A percentile compares a stretch with the other conserved stretches of the same genome.
phyloP scores from a whole-genome alignment of 2,329 filamentous ascomycete genomes.

The Penicillium janthinellum region DNA sequence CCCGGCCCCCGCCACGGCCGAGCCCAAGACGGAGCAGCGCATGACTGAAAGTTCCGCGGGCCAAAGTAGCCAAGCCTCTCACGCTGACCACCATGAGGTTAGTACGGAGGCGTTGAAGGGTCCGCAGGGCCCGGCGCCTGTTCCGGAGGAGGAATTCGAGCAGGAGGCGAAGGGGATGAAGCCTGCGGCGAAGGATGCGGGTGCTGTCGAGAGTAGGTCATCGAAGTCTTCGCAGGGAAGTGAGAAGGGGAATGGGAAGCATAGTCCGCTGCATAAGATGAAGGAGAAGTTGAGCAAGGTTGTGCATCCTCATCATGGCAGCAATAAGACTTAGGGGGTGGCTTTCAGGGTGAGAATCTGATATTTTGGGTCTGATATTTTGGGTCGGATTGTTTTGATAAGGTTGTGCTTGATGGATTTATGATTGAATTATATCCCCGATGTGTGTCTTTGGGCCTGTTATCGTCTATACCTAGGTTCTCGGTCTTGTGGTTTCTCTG shows the following conservation, averaged over 20 bases:
- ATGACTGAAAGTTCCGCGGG: conserved; percentile 8
- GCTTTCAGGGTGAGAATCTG: neutral
- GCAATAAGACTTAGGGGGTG: conserved; percentile 4
- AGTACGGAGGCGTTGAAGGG: conserved; percentile 36
- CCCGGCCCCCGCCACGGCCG: neutral
- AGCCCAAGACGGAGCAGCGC: conserved; percentile 19
- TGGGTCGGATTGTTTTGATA: neutral
- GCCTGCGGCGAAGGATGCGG: conserved; percentile 5
- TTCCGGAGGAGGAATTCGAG: conserved; percentile 32
- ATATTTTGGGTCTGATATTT: neutral
- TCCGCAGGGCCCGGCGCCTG: conserved; percentile 28
- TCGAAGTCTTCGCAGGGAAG: neutral
- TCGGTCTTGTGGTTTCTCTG: too few species aligned
- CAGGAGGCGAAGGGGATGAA: conserved; percentile 28
- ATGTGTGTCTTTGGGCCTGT: neutral
- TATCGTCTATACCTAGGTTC: neutral
- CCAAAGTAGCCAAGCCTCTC: neutral
- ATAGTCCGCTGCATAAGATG: conserved; percentile 23
- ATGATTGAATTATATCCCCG: conserved; percentile 1
- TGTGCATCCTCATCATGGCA: conserved; percentile 16
- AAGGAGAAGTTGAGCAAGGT: conserved; percentile 27
- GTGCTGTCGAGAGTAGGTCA: conserved; percentile 3
- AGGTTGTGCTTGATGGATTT: neutral
- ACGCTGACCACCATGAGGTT: conserved; percentile 9
- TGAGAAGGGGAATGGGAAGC: conserved; percentile 17